Percentiles rank a stretch among this genome's conserved stretches.
phyloP scores from a whole-genome alignment of 2,329 filamentous ascomycete species.

The Venturia nashicola region DNA sequence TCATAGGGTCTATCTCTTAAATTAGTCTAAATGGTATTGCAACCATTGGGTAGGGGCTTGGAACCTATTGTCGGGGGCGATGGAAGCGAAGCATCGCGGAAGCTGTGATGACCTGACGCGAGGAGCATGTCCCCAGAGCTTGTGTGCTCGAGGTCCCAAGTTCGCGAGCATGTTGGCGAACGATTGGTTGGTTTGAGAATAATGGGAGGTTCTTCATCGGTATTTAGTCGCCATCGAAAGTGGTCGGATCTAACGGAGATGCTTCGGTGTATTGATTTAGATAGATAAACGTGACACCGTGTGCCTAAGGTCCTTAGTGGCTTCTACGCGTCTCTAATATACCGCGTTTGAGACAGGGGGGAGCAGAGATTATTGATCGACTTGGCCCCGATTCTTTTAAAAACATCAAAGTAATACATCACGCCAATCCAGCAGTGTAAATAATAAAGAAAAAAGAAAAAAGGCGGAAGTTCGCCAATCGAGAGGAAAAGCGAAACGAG shows the following conservation, averaged over 20 bases:
- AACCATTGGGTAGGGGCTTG: neutral
- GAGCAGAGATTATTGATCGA: too few species aligned
- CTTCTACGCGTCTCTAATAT: too few species aligned
- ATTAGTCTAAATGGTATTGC: neutral
- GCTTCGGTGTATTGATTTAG: neutral
- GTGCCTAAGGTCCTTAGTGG: too few species aligned
- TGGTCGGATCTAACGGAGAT: neutral
- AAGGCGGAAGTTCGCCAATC: too few species aligned
- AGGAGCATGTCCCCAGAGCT: constrained; percentile 37
- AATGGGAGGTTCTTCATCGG: neutral
- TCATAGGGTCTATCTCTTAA: constrained; percentile 54
- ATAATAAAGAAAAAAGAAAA: too few species aligned
- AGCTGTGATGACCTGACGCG: constrained; percentile 28
- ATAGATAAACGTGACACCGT: too few species aligned
- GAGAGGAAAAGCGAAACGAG: too few species aligned
- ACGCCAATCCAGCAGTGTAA: too few species aligned
- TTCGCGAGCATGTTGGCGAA: constrained; percentile 1
- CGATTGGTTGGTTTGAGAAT: neutral
- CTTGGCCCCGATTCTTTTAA: too few species aligned
- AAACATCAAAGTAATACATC: too few species aligned
- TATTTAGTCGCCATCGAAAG: neutral
- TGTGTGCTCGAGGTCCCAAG: constrained; percentile 10
- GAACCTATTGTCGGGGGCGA: constrained; percentile 25
- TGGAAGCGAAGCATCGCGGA: constrained; percentile 31
- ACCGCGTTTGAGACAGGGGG: too few species aligned